Evolutionary conservation across 2,329 filamentous ascomycete genomes (phyloP).

Genomic region (Chrysosporium keratinophilum): DNA sequence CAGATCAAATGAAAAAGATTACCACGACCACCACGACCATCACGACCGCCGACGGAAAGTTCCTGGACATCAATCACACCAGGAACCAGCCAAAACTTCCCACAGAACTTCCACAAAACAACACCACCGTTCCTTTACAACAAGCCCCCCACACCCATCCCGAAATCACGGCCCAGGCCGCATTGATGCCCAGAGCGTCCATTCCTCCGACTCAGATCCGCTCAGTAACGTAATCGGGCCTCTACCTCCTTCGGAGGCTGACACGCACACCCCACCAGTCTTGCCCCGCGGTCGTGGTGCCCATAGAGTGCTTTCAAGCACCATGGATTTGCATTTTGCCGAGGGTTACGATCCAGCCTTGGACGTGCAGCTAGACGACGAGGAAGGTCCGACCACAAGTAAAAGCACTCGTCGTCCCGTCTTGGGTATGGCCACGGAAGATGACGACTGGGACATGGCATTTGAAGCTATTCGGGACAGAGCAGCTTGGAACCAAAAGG

Average conservation of each 20-base stretch:
- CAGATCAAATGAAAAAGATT: background rate
- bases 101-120: background rate
- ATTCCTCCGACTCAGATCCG: conserved; percentile 51
- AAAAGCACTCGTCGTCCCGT: conserved; percentile 31
- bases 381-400: conserved; percentile 47
- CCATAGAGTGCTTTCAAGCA: conserved; percentile 46
- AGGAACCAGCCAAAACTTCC: background rate
- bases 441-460: conserved; percentile 67
- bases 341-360: conserved; percentile 48
- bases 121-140: background rate
- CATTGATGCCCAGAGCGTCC: conserved; percentile 2
- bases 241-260: conserved; percentile 41
- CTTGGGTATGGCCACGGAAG: conserved; percentile 34
- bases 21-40: background rate
- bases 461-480: conserved; percentile 69
- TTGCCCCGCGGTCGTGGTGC: conserved; percentile 62
- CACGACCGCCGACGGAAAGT: background rate
- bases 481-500: conserved; percentile 64
- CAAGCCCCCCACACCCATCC: background rate
- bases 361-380: conserved; percentile 32
- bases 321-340: conserved; percentile 73
- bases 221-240: conserved; percentile 69
- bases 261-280: conserved; percentile 32
- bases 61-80: background rate
- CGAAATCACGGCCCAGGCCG: conserved; percentile 3